Percentiles rank a stretch among this genome's conserved stretches.
phyloP scores from a whole-genome alignment of 164 flowering plant genomes.

The Annona cherimola region DNA sequence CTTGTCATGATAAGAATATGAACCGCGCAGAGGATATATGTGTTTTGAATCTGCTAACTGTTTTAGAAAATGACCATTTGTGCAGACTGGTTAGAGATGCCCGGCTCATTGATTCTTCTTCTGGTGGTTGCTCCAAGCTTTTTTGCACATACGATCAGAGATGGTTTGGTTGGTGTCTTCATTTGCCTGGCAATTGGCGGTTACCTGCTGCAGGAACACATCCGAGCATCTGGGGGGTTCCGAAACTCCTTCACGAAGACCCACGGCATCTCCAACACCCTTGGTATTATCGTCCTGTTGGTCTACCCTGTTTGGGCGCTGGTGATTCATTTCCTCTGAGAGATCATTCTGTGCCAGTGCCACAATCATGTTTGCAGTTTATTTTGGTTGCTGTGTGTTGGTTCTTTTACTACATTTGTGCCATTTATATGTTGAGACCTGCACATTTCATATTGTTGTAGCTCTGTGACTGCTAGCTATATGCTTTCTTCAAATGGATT shows the following conservation, averaged over 20 bases:
- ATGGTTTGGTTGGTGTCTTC: slow-evolving; percentile 42
- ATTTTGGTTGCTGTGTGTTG: not conserved
- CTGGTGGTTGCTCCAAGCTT: slow-evolving; percentile 75
- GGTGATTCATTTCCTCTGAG: slow-evolving; percentile 32
- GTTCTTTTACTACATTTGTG: not conserved
- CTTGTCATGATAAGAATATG: not conserved
- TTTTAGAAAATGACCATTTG: not conserved
- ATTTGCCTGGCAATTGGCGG: slow-evolving; percentile 68
- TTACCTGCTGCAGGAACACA: slow-evolving; percentile 90
- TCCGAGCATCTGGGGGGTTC: slow-evolving; percentile 86
- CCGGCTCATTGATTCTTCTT: slow-evolving; percentile 75
- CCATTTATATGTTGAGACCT: not conserved
- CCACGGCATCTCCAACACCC: slow-evolving; percentile 75
- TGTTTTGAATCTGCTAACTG: not conserved
- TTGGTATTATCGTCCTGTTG: slow-evolving; percentile 68
- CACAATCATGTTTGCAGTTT: not conserved
- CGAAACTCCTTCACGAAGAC: slow-evolving; percentile 70
- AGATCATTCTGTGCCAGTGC: not conserved
- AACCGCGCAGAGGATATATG: not conserved
- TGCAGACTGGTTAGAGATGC: slow-evolving; percentile 88
- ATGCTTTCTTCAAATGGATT: not conserved
- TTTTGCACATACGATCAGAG: slow-evolving; percentile 48
- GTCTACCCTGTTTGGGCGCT: slow-evolving; percentile 76
- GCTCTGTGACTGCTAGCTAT: not conserved
- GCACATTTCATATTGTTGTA: not conserved